Conservation (phyloP, 257 asterid genomes). For the Nemophila menziesii region DNA sequence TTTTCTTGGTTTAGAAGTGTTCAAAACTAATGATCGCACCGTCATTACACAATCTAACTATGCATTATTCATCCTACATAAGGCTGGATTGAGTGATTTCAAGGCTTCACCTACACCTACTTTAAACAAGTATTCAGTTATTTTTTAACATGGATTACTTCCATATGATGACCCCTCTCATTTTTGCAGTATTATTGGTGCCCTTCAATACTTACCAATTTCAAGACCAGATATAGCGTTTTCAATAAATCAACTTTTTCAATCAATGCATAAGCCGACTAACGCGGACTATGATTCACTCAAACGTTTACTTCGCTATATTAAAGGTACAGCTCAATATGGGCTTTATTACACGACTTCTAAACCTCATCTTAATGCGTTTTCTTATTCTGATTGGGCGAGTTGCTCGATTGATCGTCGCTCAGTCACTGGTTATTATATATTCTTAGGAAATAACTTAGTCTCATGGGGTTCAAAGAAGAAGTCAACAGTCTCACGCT, state of each 20-base stretch:
- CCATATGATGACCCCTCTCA: background rate
- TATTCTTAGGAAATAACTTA: background rate
- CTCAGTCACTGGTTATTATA: background rate
- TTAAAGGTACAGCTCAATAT: background rate
- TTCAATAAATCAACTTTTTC: background rate
- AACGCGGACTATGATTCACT: background rate
- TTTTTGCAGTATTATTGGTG: background rate
- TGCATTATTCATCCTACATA: background rate
- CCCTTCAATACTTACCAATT: background rate
- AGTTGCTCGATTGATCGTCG: no score
- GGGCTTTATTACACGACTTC: background rate
- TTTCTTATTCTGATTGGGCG: background rate
- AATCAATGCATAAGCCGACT: background rate
- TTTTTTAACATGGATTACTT: accelerated
- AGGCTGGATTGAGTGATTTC: background rate
- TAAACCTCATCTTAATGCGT: background rate
- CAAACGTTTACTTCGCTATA: background rate
- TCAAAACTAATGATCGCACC: background rate
- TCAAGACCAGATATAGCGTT: background rate
- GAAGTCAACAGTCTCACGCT: background rate
- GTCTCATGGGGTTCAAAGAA: background rate
- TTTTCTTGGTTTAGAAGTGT: background rate
- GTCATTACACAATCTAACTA: background rate
- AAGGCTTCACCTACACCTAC: background rate
- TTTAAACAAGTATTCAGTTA: no score